A percentile compares a stretch with the other conserved stretches of the same genome.
Evolutionary conservation across 306 rosid species (phyloP).

Genomic region (Sicyos baderoa): DNA sequence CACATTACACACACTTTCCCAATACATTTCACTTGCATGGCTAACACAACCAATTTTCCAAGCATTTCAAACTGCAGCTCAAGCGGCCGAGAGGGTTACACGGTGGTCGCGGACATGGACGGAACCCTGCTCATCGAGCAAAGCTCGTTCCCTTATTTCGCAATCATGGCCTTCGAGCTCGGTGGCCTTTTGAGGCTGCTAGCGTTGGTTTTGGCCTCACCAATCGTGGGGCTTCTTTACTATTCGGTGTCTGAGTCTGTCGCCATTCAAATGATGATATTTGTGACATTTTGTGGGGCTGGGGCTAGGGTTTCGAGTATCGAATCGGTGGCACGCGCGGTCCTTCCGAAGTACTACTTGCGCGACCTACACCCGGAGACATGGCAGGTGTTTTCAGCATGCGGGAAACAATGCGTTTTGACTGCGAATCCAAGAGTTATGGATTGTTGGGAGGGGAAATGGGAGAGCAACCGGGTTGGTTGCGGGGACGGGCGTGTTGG

Average conservation of each 20-base stretch:
- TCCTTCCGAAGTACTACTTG: conserved; percentile 60
- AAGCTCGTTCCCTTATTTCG: conserved; percentile 75
- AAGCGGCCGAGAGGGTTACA: conserved; percentile 44
- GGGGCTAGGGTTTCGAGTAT: conserved; percentile 49
- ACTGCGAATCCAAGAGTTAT: conserved; percentile 71
- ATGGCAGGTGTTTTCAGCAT: conserved; percentile 63
- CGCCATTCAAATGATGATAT: conserved; percentile 55
- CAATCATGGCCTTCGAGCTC: conserved; percentile 60
- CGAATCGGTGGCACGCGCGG: conserved; percentile 67
- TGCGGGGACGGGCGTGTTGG: conserved; percentile 44
- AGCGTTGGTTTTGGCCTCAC: conserved; percentile 44
- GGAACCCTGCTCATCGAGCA: conserved; percentile 64
- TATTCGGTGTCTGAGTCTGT: conserved; percentile 62
- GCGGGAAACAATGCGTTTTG: conserved; percentile 48
- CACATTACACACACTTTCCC: background rate
- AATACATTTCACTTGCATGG: background rate
- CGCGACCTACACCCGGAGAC: conserved; percentile 47
- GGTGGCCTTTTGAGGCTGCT: conserved; percentile 65
- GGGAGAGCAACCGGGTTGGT: conserved; percentile 75
- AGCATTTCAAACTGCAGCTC: conserved; percentile 45
- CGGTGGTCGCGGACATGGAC: conserved; percentile 79
- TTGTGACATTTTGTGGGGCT: conserved; percentile 47
- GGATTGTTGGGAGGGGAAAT: conserved; percentile 31
- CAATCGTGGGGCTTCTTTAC: conserved; percentile 59
- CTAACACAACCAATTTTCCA: conserved; percentile 33